Base-by-base conservation (phyloP, 208 protist genomes). In the Leishmania turanica region DNA sequence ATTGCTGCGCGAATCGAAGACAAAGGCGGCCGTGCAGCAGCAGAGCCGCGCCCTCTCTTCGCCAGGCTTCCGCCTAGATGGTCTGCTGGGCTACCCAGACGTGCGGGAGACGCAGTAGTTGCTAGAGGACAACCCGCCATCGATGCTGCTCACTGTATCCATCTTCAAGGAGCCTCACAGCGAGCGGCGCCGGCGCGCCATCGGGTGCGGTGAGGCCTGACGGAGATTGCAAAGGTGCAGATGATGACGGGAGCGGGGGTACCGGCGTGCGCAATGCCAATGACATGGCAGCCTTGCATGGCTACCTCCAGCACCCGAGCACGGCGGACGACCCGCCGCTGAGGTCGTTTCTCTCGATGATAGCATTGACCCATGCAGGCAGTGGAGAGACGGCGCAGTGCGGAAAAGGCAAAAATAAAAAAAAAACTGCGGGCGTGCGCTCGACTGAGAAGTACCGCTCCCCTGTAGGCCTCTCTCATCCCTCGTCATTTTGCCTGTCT, bases 91-190 rank as follows among this genome's bases (percentile, higher is more conserved):
- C 37, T 74, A 81, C 64, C 77, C 74, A 11, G 21, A 81, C 1
- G 68, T 75, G 2, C 81, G 68, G 37, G 75, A 84, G 81, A 77
- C 62, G 70, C 66, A 70, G 76, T 84, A 58, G 81, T 62, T 84
- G 68, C 42, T 84, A 34, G 81, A 80, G 60, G 81, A 78, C 51
- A 24, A 27, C 42, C 70, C 31, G 27, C 80, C 75, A 1, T 49
- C 69, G 15, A 68, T 80, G 68, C 45, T 80, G 49, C 42, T 84
- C 8, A 58, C 81, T 4, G 37, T 69, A 17, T 75, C 79, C 60
- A 75, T 80, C 58, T 84, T 77, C 49, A 84, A 73, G 81, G 49
- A 7, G 27, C 65, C 74, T 1, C 58, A 58, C 65, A 42, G 27
- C 24, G 31, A 31, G 31, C 2, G 31, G 62, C 31, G 31, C 31